Evolutionary conservation across 2,329 filamentous ascomycete species (phyloP), one percentile per base, ranked within the genome.

Genomic region (Orbilia brochopaga): DNA sequence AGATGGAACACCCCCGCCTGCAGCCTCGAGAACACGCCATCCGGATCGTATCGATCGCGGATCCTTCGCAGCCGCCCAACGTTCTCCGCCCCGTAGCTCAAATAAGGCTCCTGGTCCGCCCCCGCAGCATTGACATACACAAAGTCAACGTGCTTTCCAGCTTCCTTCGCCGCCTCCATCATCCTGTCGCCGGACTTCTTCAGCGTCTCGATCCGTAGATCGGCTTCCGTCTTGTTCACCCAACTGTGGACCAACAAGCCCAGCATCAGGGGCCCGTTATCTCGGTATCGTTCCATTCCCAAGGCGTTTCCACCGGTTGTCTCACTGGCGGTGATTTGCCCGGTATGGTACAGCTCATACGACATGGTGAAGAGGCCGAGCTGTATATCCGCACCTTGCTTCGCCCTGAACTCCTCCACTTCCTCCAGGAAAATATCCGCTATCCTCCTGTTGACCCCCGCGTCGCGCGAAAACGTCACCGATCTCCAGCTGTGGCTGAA

Each of bases 51-150:
- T 37, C 74, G 74, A 24, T 64, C 54, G 46, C 75, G 76, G 1
- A 74, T 74, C 2, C 46, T 21, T 52, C 74, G 73, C 2, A 78
- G 69, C 1, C 51, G 21, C 5, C 75, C 75, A 30, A 80, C 72
- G 24, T 81, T 83, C 0, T 78, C 76, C 1, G 73, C 32, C 0
- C 82, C 81, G 52, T 83, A 84, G 11, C 78, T 76, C 0, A 73
- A 51, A 24, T 83, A 77, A 0, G 81, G 80, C 27, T 81, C 76
- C 77, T 84, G 81, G 24, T 77, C 77, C 37, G 77, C 76, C 15
- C 78, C 78, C 0, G 81, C 82, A 56, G 83, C 83, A 74, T 84
- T 83, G 58, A 81, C 78, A 75, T 83, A 83, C 27, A 83, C 69
- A 42, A 78, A 82, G 11, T 40, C 40, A 15, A 67, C 40, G 21